Base-by-base conservation (phyloP, 139 green algal species). In the Micractinium sp. region DNA sequence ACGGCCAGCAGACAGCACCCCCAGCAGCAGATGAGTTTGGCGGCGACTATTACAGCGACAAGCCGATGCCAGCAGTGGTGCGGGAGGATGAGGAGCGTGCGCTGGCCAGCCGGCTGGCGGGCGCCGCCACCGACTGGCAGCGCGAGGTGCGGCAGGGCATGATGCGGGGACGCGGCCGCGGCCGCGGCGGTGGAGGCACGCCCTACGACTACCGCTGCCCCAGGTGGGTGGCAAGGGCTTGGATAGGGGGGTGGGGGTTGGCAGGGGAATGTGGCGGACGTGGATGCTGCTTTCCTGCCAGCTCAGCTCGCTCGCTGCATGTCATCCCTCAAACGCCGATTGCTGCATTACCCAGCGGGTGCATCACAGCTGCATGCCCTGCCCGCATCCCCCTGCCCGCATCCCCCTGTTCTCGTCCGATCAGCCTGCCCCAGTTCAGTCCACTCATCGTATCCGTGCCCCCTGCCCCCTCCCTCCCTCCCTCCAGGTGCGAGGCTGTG, bases 61-160 rank as follows among this genome's bases (percentile, higher is more conserved):
- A 81, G 67, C 86, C 85, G 29, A 88, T n/a, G 27, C 33, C 63
- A 4, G 86, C 85, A 29, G n/a, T 89, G 76, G 88, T 91, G 22
- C 82, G 38, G 12, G 81, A 91, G 69, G 88, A 93, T 7, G 91
- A 93, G 71, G 63, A 63, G 31, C 79, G 79, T 63, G 90, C 88
- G 35, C 73, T 90, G 83, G 80, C 86, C 81, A 91, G 60, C 74
- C 67, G 87, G 74, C 88, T 93, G n/a, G 36, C 79, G 75, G 85
- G 87, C 16, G 90, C 87, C 1, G 87, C 90, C 23, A 38, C 87
- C 33, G 75, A 85, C 31, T 90, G 90, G 88, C 87, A 89, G 75
- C 83, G 88, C 3, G 90, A 93, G 77, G 90, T 93, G 60, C 90
- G 90, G 83, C 90, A 93, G 73, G 90, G 90, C 36, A 84, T 78